Evolutionary conservation across 2,329 filamentous ascomycete species (phyloP), one percentile per base, ranked within the genome.

Genomic region (Aquanectria penicillioides): DNA sequence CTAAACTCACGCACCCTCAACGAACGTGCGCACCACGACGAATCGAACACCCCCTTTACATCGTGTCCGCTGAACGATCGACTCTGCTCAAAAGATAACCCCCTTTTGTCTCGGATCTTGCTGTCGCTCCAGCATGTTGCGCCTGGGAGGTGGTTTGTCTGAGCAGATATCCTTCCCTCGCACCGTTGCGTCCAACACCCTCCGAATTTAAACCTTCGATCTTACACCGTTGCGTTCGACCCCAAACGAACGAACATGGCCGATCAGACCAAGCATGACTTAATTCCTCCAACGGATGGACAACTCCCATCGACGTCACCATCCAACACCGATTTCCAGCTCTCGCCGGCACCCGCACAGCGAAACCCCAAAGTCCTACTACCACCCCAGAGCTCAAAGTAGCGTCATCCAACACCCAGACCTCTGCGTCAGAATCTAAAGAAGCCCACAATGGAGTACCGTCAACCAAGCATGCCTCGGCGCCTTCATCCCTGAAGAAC

Each of bases 121-220:
- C 46, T 61, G 44, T 38, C 18, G 48, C 59, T 51, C 54, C 62
- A 70, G 68, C 68, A 70, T 70, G 68, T 60, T 67, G 44, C 47
- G 28, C 28, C 47, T 54, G 61, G 31, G 10, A 49, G 38, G 43
- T 50, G 36, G 40, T 33, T 56, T 43, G 34, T 43, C 48, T 54
- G 25, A 70, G 55, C 40, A 69, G 47, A 66, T 36, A 63, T 37
- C 33, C 28, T 34, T 37, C 23, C 40, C 53, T 25, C 38, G 38
- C 48, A 34, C 43, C 40, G 58, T 34, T 36, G 28, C 34, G 22
- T 34, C 44, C 51, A 52, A 34, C 57, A 49, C 57, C 31, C 43
- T 48, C 29, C 33, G 29, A 48, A 60, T 54, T 40, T 61, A 59
- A 49, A 43, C 28, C 26, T 18, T 17, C 28, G 9, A 37, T 23